These are phyloP conservation scores for Colletotrichum nymphaeae DNA, from an alignment of 2,329 filamentous ascomycete species.

Conservation along the genomic window DNA sequence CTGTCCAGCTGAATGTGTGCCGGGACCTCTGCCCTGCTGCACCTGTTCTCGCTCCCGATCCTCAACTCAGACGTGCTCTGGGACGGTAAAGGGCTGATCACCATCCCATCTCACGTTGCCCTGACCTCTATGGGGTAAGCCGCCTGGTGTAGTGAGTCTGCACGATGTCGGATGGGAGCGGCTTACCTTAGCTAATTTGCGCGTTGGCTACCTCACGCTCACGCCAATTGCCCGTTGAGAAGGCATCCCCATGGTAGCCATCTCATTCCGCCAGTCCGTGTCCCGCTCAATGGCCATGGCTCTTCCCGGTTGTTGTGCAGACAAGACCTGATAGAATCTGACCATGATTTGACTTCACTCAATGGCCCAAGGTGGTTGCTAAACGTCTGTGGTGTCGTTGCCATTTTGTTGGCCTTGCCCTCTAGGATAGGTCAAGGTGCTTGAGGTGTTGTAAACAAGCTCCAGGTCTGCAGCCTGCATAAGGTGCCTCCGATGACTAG, in stretches of 20 bases:
- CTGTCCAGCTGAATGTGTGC: neutral
- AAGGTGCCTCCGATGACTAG: neutral
- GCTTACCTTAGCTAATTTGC: neutral
- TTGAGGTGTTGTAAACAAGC: slow-evolving; percentile 18
- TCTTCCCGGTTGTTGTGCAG: slow-evolving; percentile 14
- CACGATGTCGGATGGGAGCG: neutral
- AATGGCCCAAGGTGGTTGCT: neutral
- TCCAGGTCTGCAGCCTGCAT: slow-evolving; percentile 18
- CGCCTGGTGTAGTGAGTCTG: neutral
- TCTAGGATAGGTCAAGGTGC: too few relatives aligned
- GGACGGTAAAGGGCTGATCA: slow-evolving; percentile 12
- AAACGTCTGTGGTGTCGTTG: neutral
- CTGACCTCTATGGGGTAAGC: slow-evolving; percentile 10
- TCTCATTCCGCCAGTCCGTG: slow-evolving; percentile 11
- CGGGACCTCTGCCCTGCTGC: slow-evolving; percentile 11
- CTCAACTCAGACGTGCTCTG: slow-evolving; percentile 25
- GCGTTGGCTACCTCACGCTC: neutral
- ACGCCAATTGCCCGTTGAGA: neutral
- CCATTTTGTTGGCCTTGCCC: neutral
- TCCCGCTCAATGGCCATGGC: neutral
- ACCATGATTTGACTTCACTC: neutral
- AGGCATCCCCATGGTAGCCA: neutral
- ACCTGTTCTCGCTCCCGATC: slow-evolving; percentile 23
- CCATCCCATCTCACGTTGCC: slow-evolving; percentile 14
- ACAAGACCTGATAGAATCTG: slow-evolving; percentile 9